Evolutionary conservation across 768 basidiomycete genomes (phyloP), one percentile per base, ranked within the genome.

Genomic region (Tylopilus vinaceipallidus): DNA sequence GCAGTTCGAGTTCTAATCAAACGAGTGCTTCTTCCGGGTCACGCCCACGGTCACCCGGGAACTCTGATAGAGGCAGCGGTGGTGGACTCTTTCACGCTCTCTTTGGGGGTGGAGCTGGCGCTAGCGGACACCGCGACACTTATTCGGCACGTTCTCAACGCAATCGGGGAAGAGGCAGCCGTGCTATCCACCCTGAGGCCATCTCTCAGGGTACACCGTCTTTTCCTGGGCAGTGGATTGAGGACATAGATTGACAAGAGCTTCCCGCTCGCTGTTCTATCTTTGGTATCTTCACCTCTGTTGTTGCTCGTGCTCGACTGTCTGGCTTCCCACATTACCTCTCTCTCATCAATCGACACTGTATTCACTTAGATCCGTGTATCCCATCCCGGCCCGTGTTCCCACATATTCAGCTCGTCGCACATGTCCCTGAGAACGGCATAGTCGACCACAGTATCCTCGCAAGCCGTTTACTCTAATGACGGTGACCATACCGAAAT

Each of bases 171-270:
- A 56, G 55, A 40, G 26, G 39, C 20, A 53, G 36, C 42, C 66
- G 42, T 30, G 44, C 47, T 16, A 39, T 44, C 3, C 41, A 34
- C n/a, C 40, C 53, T 9, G 56, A 52, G 27, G 42, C 38, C 23
- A n/a, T 40, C 9, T 35, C 53, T 14, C 44, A 49, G n/a, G 46
- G 23, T 24, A 49, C 61, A 27, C 63, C 66, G 14, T 50, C 52
- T 30, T 62, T 70, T 34, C 69, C 69, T 2, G 70, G 69, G 17
- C 66, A 59, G 26, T 71, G 69, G 69, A 58, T 60, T 11, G 68
- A 71, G 34, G 63, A 67, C 43, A 54, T 67, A 37, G 69, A 70
- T 37, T 71, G 46, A 70, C 30, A 27, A 30, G 32, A 13, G 20
- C 24, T 20, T 24, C 22, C 0, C 12, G 3, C 12, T 11, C 20